Base-by-base conservation (phyloP, 2,329 filamentous ascomycete genomes). In the Pseudogymnoascus sp. region DNA sequence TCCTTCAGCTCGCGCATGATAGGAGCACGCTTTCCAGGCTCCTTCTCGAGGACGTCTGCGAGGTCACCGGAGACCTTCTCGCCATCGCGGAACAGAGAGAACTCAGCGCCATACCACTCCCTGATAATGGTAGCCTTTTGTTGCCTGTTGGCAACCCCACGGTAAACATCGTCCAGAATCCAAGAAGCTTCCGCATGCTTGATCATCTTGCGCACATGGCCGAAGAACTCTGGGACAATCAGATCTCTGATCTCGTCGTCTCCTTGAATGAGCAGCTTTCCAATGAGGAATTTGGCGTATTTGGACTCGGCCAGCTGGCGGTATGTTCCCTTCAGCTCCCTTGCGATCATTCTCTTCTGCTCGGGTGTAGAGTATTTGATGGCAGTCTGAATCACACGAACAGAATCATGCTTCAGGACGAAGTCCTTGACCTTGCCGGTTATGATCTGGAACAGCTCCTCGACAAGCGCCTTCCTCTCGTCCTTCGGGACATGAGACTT, bases 161-260 rank as follows among this genome's bases (percentile, higher is more conserved):
- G 86, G 78, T 97, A 99, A 67, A 97, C 89, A 74, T 99, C 94
- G 73, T 99, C 95, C 41, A 99, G 79, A 68, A 99, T 97, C 92
- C 94, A 99, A 39, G 91, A 92, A 33, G 90, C 94, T 75, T 99
- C 95, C 1, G 93, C 85, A 75, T 99, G 94, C 74, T 96, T 94
- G 73, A 97, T 97, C 71, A 97, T 79, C 70, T 91, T 90, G 71
- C 90, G 89, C 64, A 97, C 89, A 73, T 93, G 87, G 62, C 94
- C 92, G 74, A 94, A 97, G 76, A 99, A 97, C 73, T 99, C 92
- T 43, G 90, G 88, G 11, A 99, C 86, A 69, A 99, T 90, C 66
- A 95, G 76, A 71, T 96, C 89, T 69, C 91, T 84, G 65, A 95
- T 91, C 74, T 93, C 89, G 39, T 85, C 79, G 71, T 97, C 91